Evolutionary conservation across 768 basidiomycete species (phyloP), one percentile per base, ranked within the genome.

Genomic region (Leccinum olivaceopallidum): DNA sequence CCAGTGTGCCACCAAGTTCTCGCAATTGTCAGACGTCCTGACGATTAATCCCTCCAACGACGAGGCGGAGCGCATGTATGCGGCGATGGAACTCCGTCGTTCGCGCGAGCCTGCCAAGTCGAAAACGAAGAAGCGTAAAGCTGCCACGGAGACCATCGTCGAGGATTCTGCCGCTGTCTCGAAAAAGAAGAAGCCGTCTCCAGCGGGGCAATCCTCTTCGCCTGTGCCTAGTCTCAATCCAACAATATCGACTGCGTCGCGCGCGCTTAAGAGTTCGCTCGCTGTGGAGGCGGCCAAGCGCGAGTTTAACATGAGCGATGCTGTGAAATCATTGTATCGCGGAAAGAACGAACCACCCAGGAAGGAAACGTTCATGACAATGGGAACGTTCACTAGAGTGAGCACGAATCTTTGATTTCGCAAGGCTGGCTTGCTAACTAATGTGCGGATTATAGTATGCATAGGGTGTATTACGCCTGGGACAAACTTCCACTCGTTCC

Each of bases 311-410:
- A 95, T 95, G 94, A 94, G 86, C 66, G 89, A 86, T 12, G 92
- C 92, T 16, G 86, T 97, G 37, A 90, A 89, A 77, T 88, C 87
- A 37, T 70, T 97, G 65, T 97, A 95, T 71, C 68, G 64, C 20
- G 81, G 75, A 47, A 73, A 78, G 12, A 84, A 85, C 59, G 82
- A 84, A 22, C 81, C 79, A 16, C 75, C 81, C 55, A 80, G 78
- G 70, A 92, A 94, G 70, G 90, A 90, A 76, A 94, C 92, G 6
- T 95, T 94, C 67, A 93, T 93, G 83, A 95, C 94, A 1, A 90
- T 88, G 83, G 86, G 88, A 18, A 96, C 94, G 13, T 97, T 95
- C 66, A 95, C 90, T 9, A 84, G 94, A 76, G 94, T 94, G 70
- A 74, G 94, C 79, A 14, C 1, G 20, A 13, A 9, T 36, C 2